Conservation (phyloP, 768 basidiomycete species). For the Kwoniella europaea region DNA sequence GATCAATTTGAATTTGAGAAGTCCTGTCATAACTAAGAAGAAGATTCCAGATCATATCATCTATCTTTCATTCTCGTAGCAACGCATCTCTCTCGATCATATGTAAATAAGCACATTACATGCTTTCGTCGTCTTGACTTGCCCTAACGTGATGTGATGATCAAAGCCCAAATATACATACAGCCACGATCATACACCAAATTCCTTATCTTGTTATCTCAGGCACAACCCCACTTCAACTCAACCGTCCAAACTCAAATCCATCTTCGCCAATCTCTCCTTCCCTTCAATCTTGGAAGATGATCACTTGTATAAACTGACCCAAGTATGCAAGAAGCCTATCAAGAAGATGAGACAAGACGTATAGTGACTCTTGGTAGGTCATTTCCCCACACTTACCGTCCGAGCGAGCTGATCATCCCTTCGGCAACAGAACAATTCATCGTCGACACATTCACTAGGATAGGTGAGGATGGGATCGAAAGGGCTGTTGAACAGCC, state of each 20-base stretch:
- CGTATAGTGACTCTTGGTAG: slow-evolving; percentile 13
- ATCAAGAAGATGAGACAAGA: neutral
- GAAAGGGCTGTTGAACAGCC: slow-evolving; percentile 33
- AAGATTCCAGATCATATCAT: too few species aligned
- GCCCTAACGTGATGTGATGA: neutral
- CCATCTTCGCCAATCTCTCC: neutral
- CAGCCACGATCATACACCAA: neutral
- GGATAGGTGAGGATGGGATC: slow-evolving; percentile 33
- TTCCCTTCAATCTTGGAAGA: neutral
- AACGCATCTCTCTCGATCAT: neutral
- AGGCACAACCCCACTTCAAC: neutral
- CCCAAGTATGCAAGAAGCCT: too few species aligned
- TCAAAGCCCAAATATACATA: neutral
- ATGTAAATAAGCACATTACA: neutral
- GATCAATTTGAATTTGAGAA: too few species aligned
- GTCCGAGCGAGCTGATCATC: neutral
- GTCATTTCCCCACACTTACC: neutral
- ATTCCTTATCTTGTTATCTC: slow-evolving; percentile 1
- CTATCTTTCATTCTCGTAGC: too few species aligned
- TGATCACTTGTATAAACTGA: neutral
- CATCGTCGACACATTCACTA: slow-evolving; percentile 48
- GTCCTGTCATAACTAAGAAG: too few species aligned
- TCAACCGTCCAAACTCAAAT: neutral
- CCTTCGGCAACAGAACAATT: slow-evolving; percentile 32
- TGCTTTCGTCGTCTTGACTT: neutral